Evolutionary conservation across 441 rosid species (phyloP).

Genomic region (Gossypium laxum): DNA sequence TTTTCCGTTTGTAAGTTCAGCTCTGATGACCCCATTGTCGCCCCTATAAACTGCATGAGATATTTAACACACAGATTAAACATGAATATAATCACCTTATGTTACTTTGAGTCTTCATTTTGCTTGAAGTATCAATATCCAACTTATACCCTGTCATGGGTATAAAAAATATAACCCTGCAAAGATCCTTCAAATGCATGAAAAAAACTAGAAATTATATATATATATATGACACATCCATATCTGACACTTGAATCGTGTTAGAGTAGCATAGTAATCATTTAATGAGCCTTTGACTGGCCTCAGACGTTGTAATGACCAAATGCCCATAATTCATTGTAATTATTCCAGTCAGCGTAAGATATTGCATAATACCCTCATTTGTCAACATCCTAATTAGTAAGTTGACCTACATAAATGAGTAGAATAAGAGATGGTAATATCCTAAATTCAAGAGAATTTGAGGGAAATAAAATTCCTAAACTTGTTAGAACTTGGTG

Average conservation of each 20-base stretch:
- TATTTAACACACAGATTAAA: not conserved
- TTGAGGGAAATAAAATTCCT: not conserved
- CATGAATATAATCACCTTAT: not conserved
- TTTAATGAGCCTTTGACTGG: not conserved
- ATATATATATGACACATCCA: not conserved
- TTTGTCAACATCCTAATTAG: not conserved
- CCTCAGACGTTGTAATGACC: not conserved
- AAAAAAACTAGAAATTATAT: not conserved
- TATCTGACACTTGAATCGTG: not conserved
- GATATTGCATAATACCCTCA: not conserved
- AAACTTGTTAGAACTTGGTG: not conserved
- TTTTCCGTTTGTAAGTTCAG: conserved; percentile 50
- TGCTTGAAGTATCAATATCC: not conserved
- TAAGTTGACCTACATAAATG: not conserved
- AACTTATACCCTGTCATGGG: not conserved
- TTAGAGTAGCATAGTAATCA: not conserved
- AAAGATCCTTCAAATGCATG: not conserved
- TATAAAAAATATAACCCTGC: not conserved
- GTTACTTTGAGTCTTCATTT: not conserved
- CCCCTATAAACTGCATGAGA: conserved; percentile 51
- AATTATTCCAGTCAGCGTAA: not conserved
- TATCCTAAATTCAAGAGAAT: not conserved
- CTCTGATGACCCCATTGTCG: conserved; percentile 56
- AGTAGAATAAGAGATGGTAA: not conserved
- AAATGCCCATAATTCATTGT: not conserved